phyloP scores from a whole-genome alignment of 2,329 filamentous ascomycete genomes.

The Botryotinia globosa region DNA sequence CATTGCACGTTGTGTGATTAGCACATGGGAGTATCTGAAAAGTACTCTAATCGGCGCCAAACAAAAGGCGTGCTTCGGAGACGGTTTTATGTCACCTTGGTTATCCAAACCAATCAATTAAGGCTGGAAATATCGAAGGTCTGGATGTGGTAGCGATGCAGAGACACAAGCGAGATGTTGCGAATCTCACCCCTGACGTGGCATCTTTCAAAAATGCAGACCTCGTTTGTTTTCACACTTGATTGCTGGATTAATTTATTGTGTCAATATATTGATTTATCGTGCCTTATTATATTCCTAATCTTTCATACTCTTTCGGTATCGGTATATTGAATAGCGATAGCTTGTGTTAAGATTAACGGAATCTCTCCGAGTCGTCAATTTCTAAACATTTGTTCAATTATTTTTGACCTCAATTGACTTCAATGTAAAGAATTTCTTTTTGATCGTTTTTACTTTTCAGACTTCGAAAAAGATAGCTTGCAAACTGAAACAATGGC shows the following conservation, averaged over 20 bases:
- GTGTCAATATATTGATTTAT: slow-evolving; percentile 3
- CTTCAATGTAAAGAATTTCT: neutral
- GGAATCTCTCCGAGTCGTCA: slow-evolving; percentile 9
- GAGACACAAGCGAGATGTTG: slow-evolving; percentile 18
- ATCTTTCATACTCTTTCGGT: neutral
- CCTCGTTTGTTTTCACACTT: neutral
- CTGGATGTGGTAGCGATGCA: neutral
- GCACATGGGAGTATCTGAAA: neutral
- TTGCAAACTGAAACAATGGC: neutral
- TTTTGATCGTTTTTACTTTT: neutral
- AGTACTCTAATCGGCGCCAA: neutral
- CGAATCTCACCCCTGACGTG: slow-evolving; percentile 20
- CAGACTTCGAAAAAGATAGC: neutral
- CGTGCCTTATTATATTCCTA: neutral
- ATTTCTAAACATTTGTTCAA: neutral
- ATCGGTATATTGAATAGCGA: slow-evolving; percentile 11
- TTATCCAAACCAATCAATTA: slow-evolving; percentile 5
- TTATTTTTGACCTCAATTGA: neutral
- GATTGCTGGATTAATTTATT: slow-evolving; percentile 20
- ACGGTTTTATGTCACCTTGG: slow-evolving; percentile 4
- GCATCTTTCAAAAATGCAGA: slow-evolving; percentile 7
- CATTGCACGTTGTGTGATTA: neutral
- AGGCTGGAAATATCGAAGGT: neutral
- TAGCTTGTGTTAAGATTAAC: neutral
- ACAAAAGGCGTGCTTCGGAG: slow-evolving; percentile 12